These are phyloP conservation scores for Phytophthora tubulina DNA, from an alignment of 352 stramenopile genomes.

Conservation along the genomic window DNA sequence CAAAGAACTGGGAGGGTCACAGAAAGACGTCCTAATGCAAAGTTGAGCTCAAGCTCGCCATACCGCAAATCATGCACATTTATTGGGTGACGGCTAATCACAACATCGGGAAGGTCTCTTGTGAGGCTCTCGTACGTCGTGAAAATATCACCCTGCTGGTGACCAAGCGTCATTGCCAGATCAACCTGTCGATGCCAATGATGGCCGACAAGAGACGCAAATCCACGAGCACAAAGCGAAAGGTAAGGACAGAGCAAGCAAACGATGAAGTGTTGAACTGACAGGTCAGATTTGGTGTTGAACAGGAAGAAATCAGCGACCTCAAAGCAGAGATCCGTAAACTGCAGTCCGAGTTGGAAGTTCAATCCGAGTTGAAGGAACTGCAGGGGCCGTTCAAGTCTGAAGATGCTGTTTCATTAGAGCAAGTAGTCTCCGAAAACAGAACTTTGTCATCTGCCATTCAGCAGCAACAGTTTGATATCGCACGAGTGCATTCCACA, in stretches of 20 bases:
- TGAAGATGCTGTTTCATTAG: not conserved
- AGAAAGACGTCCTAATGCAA: no score
- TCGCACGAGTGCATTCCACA: slow-evolving; percentile 10
- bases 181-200: not conserved
- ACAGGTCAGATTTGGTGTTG: not conserved
- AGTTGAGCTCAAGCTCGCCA: not conserved
- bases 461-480: slow-evolving; percentile 13
- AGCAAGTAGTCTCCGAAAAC: slow-evolving; percentile 4
- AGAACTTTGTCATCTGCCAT: not conserved
- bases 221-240: slow-evolving; percentile 6
- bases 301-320: slow-evolving; percentile 9
- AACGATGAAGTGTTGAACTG: not conserved
- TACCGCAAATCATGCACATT: slow-evolving; percentile 1
- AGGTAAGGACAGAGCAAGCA: not conserved
- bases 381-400: not conserved
- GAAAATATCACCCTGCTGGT: not conserved
- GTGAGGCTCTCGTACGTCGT: not conserved
- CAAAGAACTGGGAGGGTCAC: no score
- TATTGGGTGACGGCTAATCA: slow-evolving; percentile 11
- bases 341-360: slow-evolving; percentile 4
- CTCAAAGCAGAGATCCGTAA: slow-evolving; percentile 12
- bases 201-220: slow-evolving; percentile 2
- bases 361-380: slow-evolving; percentile 6
- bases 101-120: slow-evolving; percentile 5
- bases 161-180: not conserved